Base-by-base conservation (phyloP, 768 basidiomycete genomes). In the Xanthoconium purpureum region DNA sequence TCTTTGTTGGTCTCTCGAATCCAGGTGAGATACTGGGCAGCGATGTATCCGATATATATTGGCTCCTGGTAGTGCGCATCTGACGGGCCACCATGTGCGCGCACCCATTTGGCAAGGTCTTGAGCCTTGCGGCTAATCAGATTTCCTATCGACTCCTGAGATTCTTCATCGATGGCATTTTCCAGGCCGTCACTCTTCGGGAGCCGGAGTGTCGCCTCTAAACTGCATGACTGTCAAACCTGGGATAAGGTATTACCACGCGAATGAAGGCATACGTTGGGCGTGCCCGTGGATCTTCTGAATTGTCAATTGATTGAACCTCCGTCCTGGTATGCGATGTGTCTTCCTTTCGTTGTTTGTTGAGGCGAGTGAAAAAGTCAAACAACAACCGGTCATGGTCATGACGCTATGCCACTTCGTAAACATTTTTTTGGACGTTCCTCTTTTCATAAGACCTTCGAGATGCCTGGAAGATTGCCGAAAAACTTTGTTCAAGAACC, bases 401-500 rank as follows among this genome's bases (percentile, higher is more conserved):
- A 44, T 57, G 49, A 13, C 55, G 50, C 58, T 46, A 59, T 29
- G 33, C 29, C 1, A 30, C 39, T 37, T 57, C 56, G 47, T 20
- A 48, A 3, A 37, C 14, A 14, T 32, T 36, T 35, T 32, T 33
- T 17, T 6, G 24, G 14, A 54, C 11, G 11, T 37, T 11, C 29
- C 3, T 35, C 40, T 57, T 59, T 39, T 52, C 58, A 44, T 46
- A 50, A n/a, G 46, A 59, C 33, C 55, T 42, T 1, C 36, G 58
- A 10, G 55, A 59, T 29, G 55, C 50, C n/a, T 48, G 58, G 30
- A 59, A 59, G 10, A 59, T 59, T 2, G 50, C 58, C 1, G 58
- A 57, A 42, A 59, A 57, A n/a, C 50, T 59, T 28, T 52, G 50
- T 35, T 45, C 30, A 2, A 59, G 55, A 15, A 57, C 13, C 13